These are phyloP conservation scores for Sclerotinia minor DNA, from an alignment of 2,329 filamentous ascomycete species.

Conservation along the genomic window DNA sequence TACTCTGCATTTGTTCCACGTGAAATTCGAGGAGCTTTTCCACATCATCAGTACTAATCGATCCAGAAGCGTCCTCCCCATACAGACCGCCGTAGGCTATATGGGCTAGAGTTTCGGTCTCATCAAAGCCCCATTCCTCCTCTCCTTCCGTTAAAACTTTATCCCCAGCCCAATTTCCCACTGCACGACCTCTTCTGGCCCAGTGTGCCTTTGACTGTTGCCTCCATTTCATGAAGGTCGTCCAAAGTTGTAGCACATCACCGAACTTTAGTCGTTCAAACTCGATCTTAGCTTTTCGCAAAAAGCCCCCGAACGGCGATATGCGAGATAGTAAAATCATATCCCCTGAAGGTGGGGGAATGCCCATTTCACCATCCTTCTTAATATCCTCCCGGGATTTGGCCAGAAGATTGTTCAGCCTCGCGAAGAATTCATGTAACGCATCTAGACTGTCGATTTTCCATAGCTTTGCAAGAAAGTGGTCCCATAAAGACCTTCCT, in stretches of 20 bases:
- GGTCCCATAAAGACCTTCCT: slow-evolving; percentile 82
- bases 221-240: slow-evolving; percentile 76
- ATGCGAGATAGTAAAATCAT: slow-evolving; percentile 66
- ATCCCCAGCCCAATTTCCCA: slow-evolving; percentile 55
- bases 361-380: slow-evolving; percentile 54
- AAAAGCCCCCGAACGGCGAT: slow-evolving; percentile 79
- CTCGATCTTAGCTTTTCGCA: slow-evolving; percentile 75
- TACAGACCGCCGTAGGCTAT: slow-evolving; percentile 38
- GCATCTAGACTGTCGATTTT: slow-evolving; percentile 77
- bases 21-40: slow-evolving; percentile 84
- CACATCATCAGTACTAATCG: slow-evolving; percentile 74
- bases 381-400: slow-evolving; percentile 63
- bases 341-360: slow-evolving; percentile 49
- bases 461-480: slow-evolving; percentile 81
- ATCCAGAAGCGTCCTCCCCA: slow-evolving; percentile 41
- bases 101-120: slow-evolving; percentile 44
- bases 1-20: slow-evolving; percentile 82
- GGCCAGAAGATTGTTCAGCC: slow-evolving; percentile 57
- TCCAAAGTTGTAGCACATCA: slow-evolving; percentile 77
- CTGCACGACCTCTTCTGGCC: slow-evolving; percentile 53
- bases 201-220: slow-evolving; percentile 67
- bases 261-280: slow-evolving; percentile 79
- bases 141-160: slow-evolving; percentile 54
- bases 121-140: slow-evolving; percentile 52
- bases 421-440: slow-evolving; percentile 73